Percentiles rank a stretch among this genome's conserved stretches.
These are phyloP conservation scores for Hymenotorrendiella dingleyae DNA, from an alignment of 2,329 filamentous ascomycete species.

Conservation along the genomic window DNA sequence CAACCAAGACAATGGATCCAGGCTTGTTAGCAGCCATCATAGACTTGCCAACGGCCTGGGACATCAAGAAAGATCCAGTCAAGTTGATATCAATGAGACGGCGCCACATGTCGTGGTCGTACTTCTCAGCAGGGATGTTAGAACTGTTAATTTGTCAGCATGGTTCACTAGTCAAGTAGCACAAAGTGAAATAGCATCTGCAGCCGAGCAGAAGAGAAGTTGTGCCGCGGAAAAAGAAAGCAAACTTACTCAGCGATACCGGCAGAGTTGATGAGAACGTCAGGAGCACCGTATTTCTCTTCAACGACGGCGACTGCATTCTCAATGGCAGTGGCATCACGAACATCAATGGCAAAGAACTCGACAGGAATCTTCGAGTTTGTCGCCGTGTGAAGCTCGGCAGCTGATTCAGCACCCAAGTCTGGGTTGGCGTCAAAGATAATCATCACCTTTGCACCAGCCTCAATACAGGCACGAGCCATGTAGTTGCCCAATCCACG, in stretches of 20 bases:
- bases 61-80: constrained; percentile 71
- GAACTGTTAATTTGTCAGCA: constrained; percentile 40
- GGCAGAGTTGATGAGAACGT: constrained; percentile 74
- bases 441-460: constrained; percentile 65
- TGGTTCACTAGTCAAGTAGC: neutral
- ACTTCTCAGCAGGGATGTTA: constrained; percentile 76
- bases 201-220: constrained; percentile 3
- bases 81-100: constrained; percentile 78
- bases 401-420: constrained; percentile 63
- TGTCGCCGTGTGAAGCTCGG: constrained; percentile 66
- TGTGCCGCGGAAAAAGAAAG: neutral
- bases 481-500: constrained; percentile 75
- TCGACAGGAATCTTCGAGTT: constrained; percentile 56
- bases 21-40: constrained; percentile 70
- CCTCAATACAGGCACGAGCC: constrained; percentile 71
- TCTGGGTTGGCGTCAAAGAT: constrained; percentile 75
- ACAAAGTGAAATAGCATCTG: constrained; percentile 11
- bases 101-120: constrained; percentile 71
- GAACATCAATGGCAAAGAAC: constrained; percentile 76
- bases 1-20: constrained; percentile 69
- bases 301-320: constrained; percentile 62
- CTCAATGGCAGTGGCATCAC: constrained; percentile 63
- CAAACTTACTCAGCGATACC: constrained; percentile 63
- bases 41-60: constrained; percentile 62
- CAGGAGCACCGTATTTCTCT: constrained; percentile 60